Evolutionary conservation across 805 yeast genomes (phyloP).

Genomic region (Debaryomyces maramus): DNA sequence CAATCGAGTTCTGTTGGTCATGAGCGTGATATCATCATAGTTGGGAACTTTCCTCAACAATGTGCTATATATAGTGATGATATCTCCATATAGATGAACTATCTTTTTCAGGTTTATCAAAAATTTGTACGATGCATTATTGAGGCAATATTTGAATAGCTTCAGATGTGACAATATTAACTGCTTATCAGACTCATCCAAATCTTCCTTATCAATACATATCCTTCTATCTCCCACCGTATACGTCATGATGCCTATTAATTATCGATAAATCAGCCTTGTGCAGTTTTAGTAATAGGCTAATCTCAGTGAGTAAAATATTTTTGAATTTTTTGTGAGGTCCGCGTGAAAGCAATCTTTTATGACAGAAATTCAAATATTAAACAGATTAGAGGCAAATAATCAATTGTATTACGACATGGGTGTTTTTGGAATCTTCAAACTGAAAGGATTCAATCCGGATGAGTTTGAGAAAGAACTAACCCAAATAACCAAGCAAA

Average conservation of each 20-base stretch:
- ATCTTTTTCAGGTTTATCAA: constrained; percentile 30
- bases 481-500: constrained; percentile 26
- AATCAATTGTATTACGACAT: constrained; percentile 11
- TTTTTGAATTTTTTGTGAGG: too few species aligned
- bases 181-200: constrained; percentile 23
- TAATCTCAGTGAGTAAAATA: too few species aligned
- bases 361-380: not conserved
- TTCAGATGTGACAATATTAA: constrained; percentile 28
- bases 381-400: not conserved
- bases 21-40: constrained; percentile 40
- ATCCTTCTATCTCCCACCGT: constrained; percentile 37
- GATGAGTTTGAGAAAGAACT: constrained; percentile 35
- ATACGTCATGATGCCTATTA: constrained; percentile 30
- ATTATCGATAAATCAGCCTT: too few species aligned
- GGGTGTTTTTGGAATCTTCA: constrained; percentile 32
- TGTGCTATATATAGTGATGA: constrained; percentile 40
- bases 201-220: constrained; percentile 18
- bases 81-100: constrained; percentile 38
- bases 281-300: too few species aligned
- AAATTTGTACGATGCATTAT: constrained; percentile 26
- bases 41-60: constrained; percentile 38
- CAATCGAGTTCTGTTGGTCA: constrained; percentile 24
- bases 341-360: constrained; percentile 1
- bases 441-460: constrained; percentile 27
- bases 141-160: constrained; percentile 35